phyloP scores from a whole-genome alignment of 164 flowering plant genomes.

The Brasenia schreberi region DNA sequence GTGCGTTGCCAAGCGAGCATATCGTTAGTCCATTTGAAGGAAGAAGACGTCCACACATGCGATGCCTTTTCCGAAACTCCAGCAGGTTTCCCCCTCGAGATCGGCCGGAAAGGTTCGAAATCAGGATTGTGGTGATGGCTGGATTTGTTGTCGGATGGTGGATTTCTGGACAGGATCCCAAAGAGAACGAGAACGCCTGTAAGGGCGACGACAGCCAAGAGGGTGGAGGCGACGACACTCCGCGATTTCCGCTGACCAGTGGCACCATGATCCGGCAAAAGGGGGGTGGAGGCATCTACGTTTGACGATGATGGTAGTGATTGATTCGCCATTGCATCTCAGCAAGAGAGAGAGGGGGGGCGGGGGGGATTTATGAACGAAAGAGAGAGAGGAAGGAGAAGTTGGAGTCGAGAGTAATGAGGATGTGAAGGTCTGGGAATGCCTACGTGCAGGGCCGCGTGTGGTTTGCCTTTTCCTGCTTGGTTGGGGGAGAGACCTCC shows the following conservation, averaged over 20 bases:
- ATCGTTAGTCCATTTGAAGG: constrained; percentile 11
- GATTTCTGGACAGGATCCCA: background rate
- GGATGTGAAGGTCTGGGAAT: too few relatives aligned
- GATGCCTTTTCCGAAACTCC: constrained; percentile 13
- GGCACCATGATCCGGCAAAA: background rate
- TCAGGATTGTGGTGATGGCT: background rate
- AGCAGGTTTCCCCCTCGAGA: constrained; percentile 7
- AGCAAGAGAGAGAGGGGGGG: too few relatives aligned
- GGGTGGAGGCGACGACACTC: background rate
- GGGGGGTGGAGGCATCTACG: background rate
- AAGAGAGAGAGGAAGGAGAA: too few relatives aligned
- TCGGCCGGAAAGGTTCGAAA: background rate
- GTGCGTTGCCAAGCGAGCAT: constrained; percentile 12
- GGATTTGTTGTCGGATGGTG: background rate
- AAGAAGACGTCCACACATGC: background rate
- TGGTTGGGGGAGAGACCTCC: too few relatives aligned
- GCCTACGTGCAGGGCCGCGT: too few relatives aligned
- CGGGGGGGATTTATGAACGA: too few relatives aligned
- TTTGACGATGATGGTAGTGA: too few relatives aligned
- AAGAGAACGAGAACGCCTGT: background rate
- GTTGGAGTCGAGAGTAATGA: too few relatives aligned
- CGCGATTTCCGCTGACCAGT: background rate
- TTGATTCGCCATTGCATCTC: background rate
- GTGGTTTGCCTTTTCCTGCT: too few relatives aligned
- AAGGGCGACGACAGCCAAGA: background rate